Conservation (phyloP, 345 rosid genomes). For the Hibiscus syriacus region DNA sequence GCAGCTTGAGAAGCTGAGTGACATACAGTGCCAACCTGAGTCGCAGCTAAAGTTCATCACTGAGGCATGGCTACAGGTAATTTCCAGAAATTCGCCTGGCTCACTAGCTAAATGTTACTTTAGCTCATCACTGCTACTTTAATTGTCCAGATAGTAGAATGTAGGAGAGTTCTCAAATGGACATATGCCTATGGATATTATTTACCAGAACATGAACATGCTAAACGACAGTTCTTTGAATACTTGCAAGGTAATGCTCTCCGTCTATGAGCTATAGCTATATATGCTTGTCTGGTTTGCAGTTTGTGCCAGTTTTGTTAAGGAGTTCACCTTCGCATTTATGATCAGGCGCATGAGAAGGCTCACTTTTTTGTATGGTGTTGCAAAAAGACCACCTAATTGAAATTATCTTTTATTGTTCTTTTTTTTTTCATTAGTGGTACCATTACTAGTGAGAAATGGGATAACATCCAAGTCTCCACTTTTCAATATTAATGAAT, state of each 20-base stretch:
- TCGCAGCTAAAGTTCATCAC: slow-evolving; percentile 80
- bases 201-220: slow-evolving; percentile 66
- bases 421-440: neutral
- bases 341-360: neutral
- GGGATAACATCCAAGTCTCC: neutral
- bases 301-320: neutral
- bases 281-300: neutral
- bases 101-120: slow-evolving; percentile 4
- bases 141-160: slow-evolving; percentile 56
- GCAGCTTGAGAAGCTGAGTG: slow-evolving; percentile 78
- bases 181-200: slow-evolving; percentile 84
- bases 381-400: neutral
- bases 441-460: neutral
- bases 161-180: slow-evolving; percentile 88
- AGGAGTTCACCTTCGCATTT: neutral
- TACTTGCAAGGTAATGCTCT: slow-evolving; percentile 61
- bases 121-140: slow-evolving; percentile 9
- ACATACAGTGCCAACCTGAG: slow-evolving; percentile 73
- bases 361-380: neutral
- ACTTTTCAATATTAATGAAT: neutral
- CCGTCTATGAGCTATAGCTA: slow-evolving; percentile 1
- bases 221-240: slow-evolving; percentile 72
- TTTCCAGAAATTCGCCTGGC: neutral
- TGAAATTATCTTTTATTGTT: neutral
- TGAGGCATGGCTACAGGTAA: slow-evolving; percentile 90